Evolutionary conservation across 495 filamentous ascomycete genomes (phyloP).

Genomic region (Xylaria grammica): DNA sequence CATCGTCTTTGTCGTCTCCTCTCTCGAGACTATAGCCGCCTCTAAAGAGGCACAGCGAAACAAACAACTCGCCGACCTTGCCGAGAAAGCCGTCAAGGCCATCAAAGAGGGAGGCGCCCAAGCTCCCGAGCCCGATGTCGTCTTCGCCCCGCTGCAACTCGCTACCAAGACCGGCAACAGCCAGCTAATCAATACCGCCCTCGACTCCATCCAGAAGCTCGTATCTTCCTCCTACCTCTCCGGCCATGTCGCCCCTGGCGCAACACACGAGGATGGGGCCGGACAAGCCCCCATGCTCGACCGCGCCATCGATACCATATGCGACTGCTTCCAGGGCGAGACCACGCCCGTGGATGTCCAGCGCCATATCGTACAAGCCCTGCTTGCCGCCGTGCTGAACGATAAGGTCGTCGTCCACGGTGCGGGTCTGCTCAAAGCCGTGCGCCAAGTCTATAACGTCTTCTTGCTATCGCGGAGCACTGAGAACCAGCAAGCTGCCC

Average conservation of each 20-base stretch:
- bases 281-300: conserved; percentile 77
- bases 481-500: conserved; percentile 93
- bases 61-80: conserved; percentile 78
- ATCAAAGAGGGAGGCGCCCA: conserved; percentile 77
- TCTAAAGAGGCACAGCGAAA: conserved; percentile 85
- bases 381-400: conserved; percentile 93
- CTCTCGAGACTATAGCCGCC: conserved; percentile 85
- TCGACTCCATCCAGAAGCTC: conserved; percentile 98
- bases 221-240: conserved; percentile 99
- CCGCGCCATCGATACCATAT: conserved; percentile 97
- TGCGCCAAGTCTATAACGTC: conserved; percentile 98
- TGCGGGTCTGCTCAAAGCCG: conserved; percentile 94
- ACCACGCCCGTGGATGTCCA: conserved; percentile 88
- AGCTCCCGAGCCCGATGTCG: conserved; percentile 79
- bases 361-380: conserved; percentile 95
- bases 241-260: conserved; percentile 59
- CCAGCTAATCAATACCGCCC: conserved; percentile 81
- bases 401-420: conserved; percentile 99
- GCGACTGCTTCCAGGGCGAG: conserved; percentile 98
- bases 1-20: conserved; percentile 90
- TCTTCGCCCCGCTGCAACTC: conserved; percentile 88
- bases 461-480: conserved; percentile 92
- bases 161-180: conserved; percentile 85
- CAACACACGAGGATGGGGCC: conserved; percentile 51
- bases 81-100: conserved; percentile 78